Conservation (phyloP, 2,329 filamentous ascomycete genomes). For the Cladobotryum protrusum region DNA sequence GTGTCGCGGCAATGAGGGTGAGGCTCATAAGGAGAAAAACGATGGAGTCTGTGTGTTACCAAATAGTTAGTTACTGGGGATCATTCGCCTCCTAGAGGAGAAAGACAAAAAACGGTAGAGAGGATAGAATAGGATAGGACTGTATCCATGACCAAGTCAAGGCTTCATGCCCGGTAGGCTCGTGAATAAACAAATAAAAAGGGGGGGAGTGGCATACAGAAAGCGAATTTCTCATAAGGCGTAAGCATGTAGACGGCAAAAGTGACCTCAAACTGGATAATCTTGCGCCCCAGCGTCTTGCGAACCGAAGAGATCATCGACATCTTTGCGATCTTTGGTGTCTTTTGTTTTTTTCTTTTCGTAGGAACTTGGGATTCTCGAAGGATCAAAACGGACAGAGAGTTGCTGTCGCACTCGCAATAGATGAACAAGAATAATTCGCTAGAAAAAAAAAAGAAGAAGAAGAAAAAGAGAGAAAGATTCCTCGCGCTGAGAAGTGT, state of each 20-base stretch:
- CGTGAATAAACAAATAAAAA: background rate
- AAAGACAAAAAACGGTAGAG: slow-evolving; percentile 30
- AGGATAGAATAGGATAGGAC: slow-evolving; percentile 72
- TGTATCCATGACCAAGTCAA: no score
- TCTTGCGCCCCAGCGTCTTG: slow-evolving; percentile 87
- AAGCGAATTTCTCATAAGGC: slow-evolving; percentile 90
- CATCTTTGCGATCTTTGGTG: slow-evolving; percentile 18
- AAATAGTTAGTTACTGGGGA: slow-evolving; percentile 39
- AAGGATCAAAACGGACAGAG: no score
- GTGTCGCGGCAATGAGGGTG: slow-evolving; percentile 75
- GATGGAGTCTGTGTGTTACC: slow-evolving; percentile 63
- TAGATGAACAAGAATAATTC: no score
- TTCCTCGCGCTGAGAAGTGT: no score
- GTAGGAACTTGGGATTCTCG: no score
- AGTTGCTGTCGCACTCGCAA: no score
- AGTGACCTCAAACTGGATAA: slow-evolving; percentile 97
- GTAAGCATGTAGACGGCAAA: slow-evolving; percentile 97
- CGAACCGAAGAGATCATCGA: slow-evolving; percentile 50
- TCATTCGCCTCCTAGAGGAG: slow-evolving; percentile 81
- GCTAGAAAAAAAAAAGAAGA: no score
- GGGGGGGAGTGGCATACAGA: slow-evolving; percentile 55
- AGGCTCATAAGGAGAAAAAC: slow-evolving; percentile 86
- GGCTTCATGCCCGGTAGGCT: no score
- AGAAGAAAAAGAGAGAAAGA: no score
- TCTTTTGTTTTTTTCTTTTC: no score